These are phyloP conservation scores for Misopates orontium DNA, from an alignment of 257 asterid genomes.

Conservation along the genomic window DNA sequence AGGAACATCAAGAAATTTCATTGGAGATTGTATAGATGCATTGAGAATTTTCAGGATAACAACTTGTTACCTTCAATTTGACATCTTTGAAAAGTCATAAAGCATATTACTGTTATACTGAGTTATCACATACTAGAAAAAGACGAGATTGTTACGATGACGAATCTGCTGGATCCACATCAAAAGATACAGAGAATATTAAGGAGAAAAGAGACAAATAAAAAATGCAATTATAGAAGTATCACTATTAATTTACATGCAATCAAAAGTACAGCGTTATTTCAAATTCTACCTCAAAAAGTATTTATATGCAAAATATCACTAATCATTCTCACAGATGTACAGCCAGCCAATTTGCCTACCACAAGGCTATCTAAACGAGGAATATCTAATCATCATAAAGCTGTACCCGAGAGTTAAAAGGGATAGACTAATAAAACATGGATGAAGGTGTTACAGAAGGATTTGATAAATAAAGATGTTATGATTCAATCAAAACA, in stretches of 20 bases:
- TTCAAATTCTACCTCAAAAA: not conserved
- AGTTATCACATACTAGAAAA: not conserved
- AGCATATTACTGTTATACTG: not conserved
- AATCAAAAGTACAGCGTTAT: not conserved
- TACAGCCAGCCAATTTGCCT: conserved; percentile 1
- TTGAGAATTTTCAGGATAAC: conserved; percentile 6
- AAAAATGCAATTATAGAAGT: not conserved
- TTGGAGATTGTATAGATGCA: conserved; percentile 10
- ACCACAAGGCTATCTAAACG: not conserved
- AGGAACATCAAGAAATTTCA: not conserved
- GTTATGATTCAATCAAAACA: too few relatives aligned
- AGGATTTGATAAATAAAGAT: too few relatives aligned
- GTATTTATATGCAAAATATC: conserved; percentile 3
- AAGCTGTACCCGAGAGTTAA: not conserved
- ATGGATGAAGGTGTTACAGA: too few relatives aligned
- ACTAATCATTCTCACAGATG: conserved; percentile 8
- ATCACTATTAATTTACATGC: not conserved
- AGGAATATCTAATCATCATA: conserved; percentile 15
- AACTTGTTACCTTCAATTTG: not conserved
- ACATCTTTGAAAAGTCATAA: not conserved
- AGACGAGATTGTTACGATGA: conserved; percentile 1
- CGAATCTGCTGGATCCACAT: conserved; percentile 11
- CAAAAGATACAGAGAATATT: not conserved
- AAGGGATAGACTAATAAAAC: too few relatives aligned
- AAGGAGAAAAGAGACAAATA: not conserved